Percentiles rank a stretch among this genome's conserved stretches.
Conservation (phyloP, 2,329 filamentous ascomycete species). For the Fusarium sp. region DNA sequence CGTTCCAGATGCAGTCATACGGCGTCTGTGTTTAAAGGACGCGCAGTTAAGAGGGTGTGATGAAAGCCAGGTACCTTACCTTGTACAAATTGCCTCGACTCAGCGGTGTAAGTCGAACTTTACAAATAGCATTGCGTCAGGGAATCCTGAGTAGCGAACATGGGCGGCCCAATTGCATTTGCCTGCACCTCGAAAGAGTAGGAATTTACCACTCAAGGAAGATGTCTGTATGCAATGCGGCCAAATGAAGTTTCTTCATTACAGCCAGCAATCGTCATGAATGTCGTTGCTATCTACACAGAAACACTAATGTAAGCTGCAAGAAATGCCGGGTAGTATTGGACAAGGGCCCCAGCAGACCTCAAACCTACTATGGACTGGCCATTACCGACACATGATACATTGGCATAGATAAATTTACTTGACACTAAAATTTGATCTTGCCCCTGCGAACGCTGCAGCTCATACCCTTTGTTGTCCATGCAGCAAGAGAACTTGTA, state of each 20-base stretch:
- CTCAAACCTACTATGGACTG: slow-evolving; percentile 27
- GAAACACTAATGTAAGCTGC: slow-evolving; percentile 41
- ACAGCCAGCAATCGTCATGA: slow-evolving; percentile 23
- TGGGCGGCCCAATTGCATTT: neutral
- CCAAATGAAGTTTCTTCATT: neutral
- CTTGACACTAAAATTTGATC: neutral
- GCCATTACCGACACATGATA: slow-evolving; percentile 34
- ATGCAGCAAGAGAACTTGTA: slow-evolving; percentile 5
- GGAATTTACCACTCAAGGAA: neutral
- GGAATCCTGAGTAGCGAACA: slow-evolving; percentile 5
- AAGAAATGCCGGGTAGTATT: slow-evolving; percentile 40
- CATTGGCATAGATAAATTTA: slow-evolving; percentile 10
- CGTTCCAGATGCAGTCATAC: slow-evolving; percentile 27
- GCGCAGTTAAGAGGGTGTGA: slow-evolving; percentile 29
- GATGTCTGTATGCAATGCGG: neutral
- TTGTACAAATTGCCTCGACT: slow-evolving; percentile 2
- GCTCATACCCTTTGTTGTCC: slow-evolving; percentile 21
- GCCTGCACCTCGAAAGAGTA: neutral
- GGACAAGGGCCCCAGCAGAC: slow-evolving; percentile 32
- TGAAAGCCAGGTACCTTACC: slow-evolving; percentile 2
- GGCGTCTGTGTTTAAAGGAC: slow-evolving; percentile 23
- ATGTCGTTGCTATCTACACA: slow-evolving; percentile 16
- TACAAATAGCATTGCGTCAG: neutral
- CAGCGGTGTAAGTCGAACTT: slow-evolving; percentile 1
- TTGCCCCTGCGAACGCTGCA: neutral